Conservation (phyloP, 345 rosid species). For the Linum tenue region DNA sequence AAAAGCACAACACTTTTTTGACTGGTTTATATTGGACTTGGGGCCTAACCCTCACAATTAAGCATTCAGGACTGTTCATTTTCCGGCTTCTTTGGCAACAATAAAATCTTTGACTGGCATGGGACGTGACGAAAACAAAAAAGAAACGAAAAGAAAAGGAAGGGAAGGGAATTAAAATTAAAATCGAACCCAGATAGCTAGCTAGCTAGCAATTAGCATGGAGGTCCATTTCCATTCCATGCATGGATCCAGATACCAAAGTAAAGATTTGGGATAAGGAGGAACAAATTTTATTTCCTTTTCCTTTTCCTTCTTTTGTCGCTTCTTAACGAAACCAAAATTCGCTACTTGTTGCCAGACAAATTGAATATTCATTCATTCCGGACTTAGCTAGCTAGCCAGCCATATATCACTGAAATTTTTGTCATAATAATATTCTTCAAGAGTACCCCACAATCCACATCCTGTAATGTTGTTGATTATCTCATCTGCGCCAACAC, state of each 20-base stretch:
- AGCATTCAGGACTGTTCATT: too few relatives aligned
- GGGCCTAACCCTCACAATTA: background rate
- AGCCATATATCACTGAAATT: background rate
- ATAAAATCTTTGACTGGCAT: background rate
- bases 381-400: background rate
- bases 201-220: too few relatives aligned
- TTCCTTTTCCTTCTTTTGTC: background rate
- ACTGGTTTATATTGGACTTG: background rate
- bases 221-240: background rate
- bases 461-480: too few relatives aligned
- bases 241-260: background rate
- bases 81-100: too few relatives aligned
- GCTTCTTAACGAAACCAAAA: background rate
- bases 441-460: background rate
- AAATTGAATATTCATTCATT: slow-evolving; percentile 5
- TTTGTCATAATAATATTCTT: too few relatives aligned
- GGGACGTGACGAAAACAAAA: background rate
- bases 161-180: too few relatives aligned
- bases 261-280: slow-evolving; percentile 1
- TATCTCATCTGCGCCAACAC: too few relatives aligned
- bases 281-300: background rate
- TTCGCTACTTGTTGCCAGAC: background rate
- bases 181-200: too few relatives aligned
- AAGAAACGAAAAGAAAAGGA: background rate
- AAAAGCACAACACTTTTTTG: background rate